Base-by-base conservation (phyloP, 352 stramenopile species). In the Pythium grandisporangium region DNA sequence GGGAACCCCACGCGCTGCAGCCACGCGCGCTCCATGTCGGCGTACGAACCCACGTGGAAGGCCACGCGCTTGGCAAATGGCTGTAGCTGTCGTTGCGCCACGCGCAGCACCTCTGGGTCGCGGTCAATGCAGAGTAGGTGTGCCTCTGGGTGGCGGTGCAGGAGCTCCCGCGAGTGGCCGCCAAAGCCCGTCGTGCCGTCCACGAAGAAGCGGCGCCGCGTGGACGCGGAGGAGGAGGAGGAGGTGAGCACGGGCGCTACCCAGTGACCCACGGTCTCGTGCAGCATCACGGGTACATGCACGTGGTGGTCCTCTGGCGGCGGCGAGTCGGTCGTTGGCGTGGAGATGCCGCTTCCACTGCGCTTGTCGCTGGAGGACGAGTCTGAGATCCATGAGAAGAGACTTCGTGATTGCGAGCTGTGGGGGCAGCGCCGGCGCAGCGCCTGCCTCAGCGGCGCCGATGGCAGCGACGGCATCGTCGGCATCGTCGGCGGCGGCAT, bases 61-160 rank as follows among this genome's bases (percentile, higher is more conserved):
- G 40, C 45, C 35, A 88, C 72, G 26, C 75, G 78, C 53, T 4
- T 46, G 39, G 33, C 88, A 61, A 24, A 73, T 76, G n/a, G 48
- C 26, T 49, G 48, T 53, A n/a, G 70, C 72, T 38, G 81, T 66
- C 6, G 57, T 58, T 25, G 87, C 27, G 14, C 1, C 27, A 32
- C 27, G 14, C 27, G 10, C 14, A 8, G 59, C 17, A 91, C 61
- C 45, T 90, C 69, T 0, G 78, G 71, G 54, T 91, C 78, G 38
- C 78, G 72, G 43, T 91, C 78, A 24, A 91, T 66, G 59, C 78
- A 91, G 21, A 91, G 78, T 60, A 91, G 47, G 34, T 54, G 70
- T 20, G 68, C 63, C 14, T 59, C 42, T 0, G 63, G 42, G 41
- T 70, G 61, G 37, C 47, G 58, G 42, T 70, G 50, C 25, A 91